phyloP scores from a whole-genome alignment of 306 rosid species.

The Pyrus bretschneideri region DNA sequence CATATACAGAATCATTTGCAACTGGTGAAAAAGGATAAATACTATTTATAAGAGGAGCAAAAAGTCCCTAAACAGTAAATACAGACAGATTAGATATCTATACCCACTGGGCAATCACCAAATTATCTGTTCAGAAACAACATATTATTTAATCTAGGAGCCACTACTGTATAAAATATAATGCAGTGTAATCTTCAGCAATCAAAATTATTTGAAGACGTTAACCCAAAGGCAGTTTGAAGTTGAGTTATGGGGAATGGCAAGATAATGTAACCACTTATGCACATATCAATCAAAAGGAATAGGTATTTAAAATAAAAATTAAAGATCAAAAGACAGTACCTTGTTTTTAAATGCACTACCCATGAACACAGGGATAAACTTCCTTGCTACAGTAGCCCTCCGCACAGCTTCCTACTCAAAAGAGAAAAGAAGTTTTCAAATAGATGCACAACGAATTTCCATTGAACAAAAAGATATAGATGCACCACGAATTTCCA shows the following conservation, averaged over 20 bases:
- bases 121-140: neutral
- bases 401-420: constrained; percentile 84
- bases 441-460: neutral
- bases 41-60: neutral
- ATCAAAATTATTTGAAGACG: neutral
- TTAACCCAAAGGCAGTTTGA: neutral
- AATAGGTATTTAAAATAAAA: neutral
- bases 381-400: constrained; percentile 78
- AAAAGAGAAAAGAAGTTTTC: neutral
- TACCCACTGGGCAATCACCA: neutral
- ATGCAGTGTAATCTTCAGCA: neutral
- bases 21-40: neutral
- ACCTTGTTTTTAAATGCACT: constrained; percentile 99
- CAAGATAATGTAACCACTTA: neutral
- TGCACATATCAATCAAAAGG: neutral
- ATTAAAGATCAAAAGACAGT: neutral
- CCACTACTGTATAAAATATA: neutral
- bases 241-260: neutral
- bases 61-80: neutral
- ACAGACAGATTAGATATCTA: neutral
- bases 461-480: neutral
- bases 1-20: neutral
- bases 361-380: constrained; percentile 96
- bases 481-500: too few species aligned
- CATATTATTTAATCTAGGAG: neutral